Conservation (phyloP, 352 stramenopile species). For the Pythium phragmitis region DNA sequence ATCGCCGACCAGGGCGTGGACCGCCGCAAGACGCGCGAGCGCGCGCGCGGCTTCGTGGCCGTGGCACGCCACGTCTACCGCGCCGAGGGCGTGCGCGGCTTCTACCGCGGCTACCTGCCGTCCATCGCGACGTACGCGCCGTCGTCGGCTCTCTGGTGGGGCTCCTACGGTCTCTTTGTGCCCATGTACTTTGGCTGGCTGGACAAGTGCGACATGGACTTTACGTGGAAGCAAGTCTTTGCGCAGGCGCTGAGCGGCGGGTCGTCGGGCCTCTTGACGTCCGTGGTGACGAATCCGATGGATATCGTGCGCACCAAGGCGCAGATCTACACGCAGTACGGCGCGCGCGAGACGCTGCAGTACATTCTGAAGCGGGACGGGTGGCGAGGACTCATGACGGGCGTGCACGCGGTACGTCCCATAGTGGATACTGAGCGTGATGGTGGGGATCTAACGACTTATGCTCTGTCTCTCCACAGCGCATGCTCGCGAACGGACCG, state of each 20-base stretch:
- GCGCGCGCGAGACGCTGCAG: constrained; percentile 78
- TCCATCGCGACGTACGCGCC: constrained; percentile 87
- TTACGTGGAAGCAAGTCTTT: constrained; percentile 84
- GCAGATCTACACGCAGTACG: constrained; percentile 85
- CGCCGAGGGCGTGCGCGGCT: constrained; percentile 65
- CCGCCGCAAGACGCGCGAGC: constrained; percentile 56
- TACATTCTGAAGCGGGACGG: constrained; percentile 82
- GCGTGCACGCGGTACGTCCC: constrained; percentile 65
- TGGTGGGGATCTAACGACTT: neutral
- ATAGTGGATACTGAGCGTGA: neutral
- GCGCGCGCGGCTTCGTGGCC: constrained; percentile 50
- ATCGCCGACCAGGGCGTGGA: constrained; percentile 74
- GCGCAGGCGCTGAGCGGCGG: constrained; percentile 77
- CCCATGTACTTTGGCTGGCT: constrained; percentile 70
- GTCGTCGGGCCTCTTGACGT: constrained; percentile 74
- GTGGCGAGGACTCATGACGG: constrained; percentile 74
- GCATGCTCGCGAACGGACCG: constrained; percentile 76
- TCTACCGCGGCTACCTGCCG: constrained; percentile 83
- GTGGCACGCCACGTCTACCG: constrained; percentile 68
- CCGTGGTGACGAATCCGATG: constrained; percentile 86
- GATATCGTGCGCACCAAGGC: constrained; percentile 86
- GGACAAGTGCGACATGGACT: constrained; percentile 52
- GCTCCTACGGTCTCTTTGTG: constrained; percentile 80
- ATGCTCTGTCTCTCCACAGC: constrained; percentile 35
- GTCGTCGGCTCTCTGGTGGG: constrained; percentile 87